Conservation (phyloP, 129 eudicot genomes). For the Saussurea involucrata region DNA sequence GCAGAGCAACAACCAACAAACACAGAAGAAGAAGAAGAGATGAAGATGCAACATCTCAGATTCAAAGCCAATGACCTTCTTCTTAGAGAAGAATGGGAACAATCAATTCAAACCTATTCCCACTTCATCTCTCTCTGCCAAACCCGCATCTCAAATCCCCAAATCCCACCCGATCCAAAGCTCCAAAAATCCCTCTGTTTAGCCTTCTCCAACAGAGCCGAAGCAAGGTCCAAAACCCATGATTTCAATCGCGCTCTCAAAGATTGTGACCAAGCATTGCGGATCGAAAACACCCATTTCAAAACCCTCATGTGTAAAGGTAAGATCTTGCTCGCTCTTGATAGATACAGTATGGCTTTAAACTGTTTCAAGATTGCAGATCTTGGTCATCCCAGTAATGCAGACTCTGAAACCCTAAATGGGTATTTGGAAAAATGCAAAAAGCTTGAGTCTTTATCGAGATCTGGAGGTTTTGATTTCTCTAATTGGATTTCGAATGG, state of each 20-base stretch:
- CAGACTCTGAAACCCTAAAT: slow-evolving; percentile 48
- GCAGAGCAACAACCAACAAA: slow-evolving; percentile 29
- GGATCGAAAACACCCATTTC: slow-evolving; percentile 65
- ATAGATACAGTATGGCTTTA: slow-evolving; percentile 56
- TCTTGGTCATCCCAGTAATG: slow-evolving; percentile 50
- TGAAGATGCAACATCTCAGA: slow-evolving; percentile 67
- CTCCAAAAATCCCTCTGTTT: slow-evolving; percentile 70
- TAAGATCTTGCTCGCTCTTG: slow-evolving; percentile 56
- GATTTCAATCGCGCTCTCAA: slow-evolving; percentile 46
- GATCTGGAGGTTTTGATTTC: slow-evolving; percentile 76
- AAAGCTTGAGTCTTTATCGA: slow-evolving; percentile 63
- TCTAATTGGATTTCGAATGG: slow-evolving; percentile 65
- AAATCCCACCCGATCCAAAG: slow-evolving; percentile 33
- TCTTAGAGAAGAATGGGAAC: slow-evolving; percentile 77
- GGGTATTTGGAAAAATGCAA: slow-evolving; percentile 69
- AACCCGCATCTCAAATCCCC: slow-evolving; percentile 40
- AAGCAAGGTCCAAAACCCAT: slow-evolving; percentile 50
- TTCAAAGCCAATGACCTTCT: slow-evolving; percentile 84
- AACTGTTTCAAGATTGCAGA: slow-evolving; percentile 61
- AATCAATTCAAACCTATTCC: slow-evolving; percentile 65
- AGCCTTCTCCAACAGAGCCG: slow-evolving; percentile 81
- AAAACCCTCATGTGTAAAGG: slow-evolving; percentile 86
- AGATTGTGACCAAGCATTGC: slow-evolving; percentile 81
- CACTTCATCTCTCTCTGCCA: slow-evolving; percentile 67
- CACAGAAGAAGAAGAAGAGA: slow-evolving; percentile 41